Base-by-base conservation (phyloP, 495 filamentous ascomycete genomes). In the Penicillium psychrofluorescens region DNA sequence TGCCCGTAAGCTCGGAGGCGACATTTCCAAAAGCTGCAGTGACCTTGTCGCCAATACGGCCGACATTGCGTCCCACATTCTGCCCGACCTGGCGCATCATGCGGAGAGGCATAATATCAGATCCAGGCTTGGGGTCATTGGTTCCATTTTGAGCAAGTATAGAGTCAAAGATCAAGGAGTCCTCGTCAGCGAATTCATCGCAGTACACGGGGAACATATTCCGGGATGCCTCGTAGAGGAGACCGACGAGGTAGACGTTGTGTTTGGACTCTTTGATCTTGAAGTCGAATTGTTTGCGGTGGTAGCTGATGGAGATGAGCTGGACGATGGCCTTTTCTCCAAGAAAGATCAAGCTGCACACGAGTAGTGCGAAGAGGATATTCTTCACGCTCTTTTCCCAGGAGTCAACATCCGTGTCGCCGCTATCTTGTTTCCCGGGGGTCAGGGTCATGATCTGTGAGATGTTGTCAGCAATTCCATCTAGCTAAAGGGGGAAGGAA, bases 21-120 rank as follows among this genome's bases (percentile, higher is more conserved):
- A 97, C 81, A 48, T 95, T 90, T n/a, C 92, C 92, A 59, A 98
- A 90, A 0, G 81, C 86, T 8, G 85, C 86, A 1, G 88, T 91
- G 39, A 96, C 75, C 64, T 95, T 96, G 70, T 92, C 89, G 39
- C 90, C 91, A 35, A 92, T 67, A 7, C 88, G 80, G 39, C 84
- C 83, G 35, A 95, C 81, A 48, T 90, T 82, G 22, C 88, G 80
- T 38, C 84, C 83, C 35, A 95, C 81, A 48, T 90, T 82, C 27
- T 82, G 64, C 7, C 65, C 60, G 4, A 68, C 67, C 8, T 79
- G 79, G 14, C 81, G 72, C 28, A 97, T 77, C 34, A 95, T 63
- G 43, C 79, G 78, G 69, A 95, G 76, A 0, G 91, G 91, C 9
- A 84, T 87, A 4, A 72, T 77, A 22, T 22, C 22, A 2, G 80